Evolutionary conservation across 208 protist species (phyloP), one percentile per base, ranked within the genome.

Genomic region (Trypanosomatidae sp.): DNA sequence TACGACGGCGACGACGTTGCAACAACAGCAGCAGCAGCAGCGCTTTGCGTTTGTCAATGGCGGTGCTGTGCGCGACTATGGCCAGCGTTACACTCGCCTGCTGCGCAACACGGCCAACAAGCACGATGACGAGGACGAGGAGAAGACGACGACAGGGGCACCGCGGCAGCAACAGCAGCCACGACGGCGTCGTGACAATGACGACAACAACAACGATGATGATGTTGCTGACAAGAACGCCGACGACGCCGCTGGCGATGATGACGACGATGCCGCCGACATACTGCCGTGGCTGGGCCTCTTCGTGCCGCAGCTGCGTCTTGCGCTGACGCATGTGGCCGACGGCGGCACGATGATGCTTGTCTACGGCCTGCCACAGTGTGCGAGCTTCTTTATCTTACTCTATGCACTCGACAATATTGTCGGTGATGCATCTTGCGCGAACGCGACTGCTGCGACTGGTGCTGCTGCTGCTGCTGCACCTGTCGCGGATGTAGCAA

Each of bases 61-160:
- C 22, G 79, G 79, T n/a, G 79, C 79, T 1, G 79, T 88, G 33
- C 68, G 72, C 33, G 79, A 88, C 32, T 59, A 88, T 46, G 79
- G 79, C 0, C 79, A 88, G 50, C 79, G 79, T n/a, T n/a, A n/a
- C n/a, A n/a, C n/a, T n/a, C 6, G 30, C 26, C 4, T 18, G 27
- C 10, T 43, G 27, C 16, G 4, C 53, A 6, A 48, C 43, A 48
- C 4, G 6, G 4, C 11, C 11, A 35, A 35, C 30, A 35, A 35
- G 11, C 11, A 35, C 11, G 11, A n/a, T 18, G 35, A 43, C 8
- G n/a, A 4, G 18, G 27, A 23, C 18, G 41, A 33, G 13, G 18
- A 22, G 16, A 27, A 54, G 6, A 22, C 18, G 39, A 23, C 4
- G 19, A 11, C 37, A 10, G 6, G 16, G 37, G 6, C 19, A 11